Conservation (phyloP, 805 yeast species). For the Candida maris region DNA sequence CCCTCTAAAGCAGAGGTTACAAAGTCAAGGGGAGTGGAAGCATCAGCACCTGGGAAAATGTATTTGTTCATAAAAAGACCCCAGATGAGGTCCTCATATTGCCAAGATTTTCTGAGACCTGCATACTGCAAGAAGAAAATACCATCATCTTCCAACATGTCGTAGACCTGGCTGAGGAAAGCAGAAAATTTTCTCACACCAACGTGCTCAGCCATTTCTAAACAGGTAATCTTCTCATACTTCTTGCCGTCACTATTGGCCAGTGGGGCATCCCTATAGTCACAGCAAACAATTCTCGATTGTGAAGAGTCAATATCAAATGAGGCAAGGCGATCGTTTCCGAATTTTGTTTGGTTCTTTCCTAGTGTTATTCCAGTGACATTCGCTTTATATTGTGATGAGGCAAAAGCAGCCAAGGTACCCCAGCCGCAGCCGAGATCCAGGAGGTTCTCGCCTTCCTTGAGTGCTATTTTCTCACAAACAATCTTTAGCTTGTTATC, state of each 20-base stretch:
- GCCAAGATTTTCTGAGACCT: conserved; percentile 90
- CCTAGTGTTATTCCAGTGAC: conserved; percentile 91
- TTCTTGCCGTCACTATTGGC: conserved; percentile 46
- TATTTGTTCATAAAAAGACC: conserved; percentile 95
- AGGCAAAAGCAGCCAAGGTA: conserved; percentile 80
- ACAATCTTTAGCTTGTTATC: conserved; percentile 86
- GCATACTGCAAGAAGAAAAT: conserved; percentile 83
- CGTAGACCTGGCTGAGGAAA: conserved; percentile 76
- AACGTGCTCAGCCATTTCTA: conserved; percentile 96
- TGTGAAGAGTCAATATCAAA: conserved; percentile 70
- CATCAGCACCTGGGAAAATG: conserved; percentile 97
- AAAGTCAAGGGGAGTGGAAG: conserved; percentile 88
- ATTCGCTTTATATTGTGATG: conserved; percentile 75
- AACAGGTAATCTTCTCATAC: conserved; percentile 83
- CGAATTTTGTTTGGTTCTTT: conserved; percentile 87
- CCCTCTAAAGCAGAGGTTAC: conserved; percentile 74
- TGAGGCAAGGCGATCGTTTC: conserved; percentile 62
- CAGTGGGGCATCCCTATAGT: conserved; percentile 86
- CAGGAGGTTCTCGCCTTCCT: conserved; percentile 68
- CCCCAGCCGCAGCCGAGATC: conserved; percentile 98
- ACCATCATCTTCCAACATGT: conserved; percentile 90
- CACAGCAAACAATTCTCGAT: conserved; percentile 74
- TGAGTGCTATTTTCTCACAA: conserved; percentile 77
- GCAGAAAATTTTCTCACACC: conserved; percentile 80
- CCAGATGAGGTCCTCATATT: conserved; percentile 91